phyloP scores from a whole-genome alignment of 192 early-diverging fungal species.

The Podila minutissima region DNA sequence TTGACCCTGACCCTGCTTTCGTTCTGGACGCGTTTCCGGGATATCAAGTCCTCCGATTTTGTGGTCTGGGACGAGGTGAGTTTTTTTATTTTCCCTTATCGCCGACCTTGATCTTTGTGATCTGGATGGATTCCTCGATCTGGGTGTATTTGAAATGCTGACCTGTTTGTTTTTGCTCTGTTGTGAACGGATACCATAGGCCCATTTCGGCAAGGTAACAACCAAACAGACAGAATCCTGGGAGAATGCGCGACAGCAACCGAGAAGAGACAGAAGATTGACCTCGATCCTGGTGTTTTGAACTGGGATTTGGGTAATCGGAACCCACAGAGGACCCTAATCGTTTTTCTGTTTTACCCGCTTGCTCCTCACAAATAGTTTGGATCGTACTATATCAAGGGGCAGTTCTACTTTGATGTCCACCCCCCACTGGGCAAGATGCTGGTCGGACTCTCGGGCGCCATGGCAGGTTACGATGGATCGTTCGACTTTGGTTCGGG shows the following conservation, averaged over 20 bases:
- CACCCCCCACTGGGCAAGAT: conserved; percentile 99
- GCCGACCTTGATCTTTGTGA: neutral
- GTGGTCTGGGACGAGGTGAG: conserved; percentile 84
- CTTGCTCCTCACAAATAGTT: conserved; percentile 67
- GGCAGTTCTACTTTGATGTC: conserved; percentile 97
- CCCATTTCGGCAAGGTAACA: conserved; percentile 67
- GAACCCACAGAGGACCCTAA: no score
- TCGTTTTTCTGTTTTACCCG: neutral
- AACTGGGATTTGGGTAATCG: no score
- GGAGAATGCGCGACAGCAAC: neutral
- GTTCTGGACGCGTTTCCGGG: conserved; percentile 72
- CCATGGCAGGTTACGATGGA: conserved; percentile 88
- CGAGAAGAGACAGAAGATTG: neutral
- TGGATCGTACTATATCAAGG: conserved; percentile 92
- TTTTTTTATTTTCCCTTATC: conserved; percentile 12
- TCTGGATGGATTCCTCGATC: neutral
- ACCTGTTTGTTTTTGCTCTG: conserved; percentile 6
- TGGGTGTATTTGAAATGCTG: neutral
- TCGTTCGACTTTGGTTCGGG: conserved; percentile 87
- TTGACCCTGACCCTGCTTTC: conserved; percentile 67
- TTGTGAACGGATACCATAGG: conserved; percentile 29
- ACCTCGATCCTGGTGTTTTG: no score
- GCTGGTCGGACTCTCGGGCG: conserved; percentile 86
- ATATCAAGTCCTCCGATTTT: conserved; percentile 65
- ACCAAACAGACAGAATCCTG: neutral